Conservation (phyloP, 768 basidiomycete genomes). For the Boletus reticuloceps region DNA sequence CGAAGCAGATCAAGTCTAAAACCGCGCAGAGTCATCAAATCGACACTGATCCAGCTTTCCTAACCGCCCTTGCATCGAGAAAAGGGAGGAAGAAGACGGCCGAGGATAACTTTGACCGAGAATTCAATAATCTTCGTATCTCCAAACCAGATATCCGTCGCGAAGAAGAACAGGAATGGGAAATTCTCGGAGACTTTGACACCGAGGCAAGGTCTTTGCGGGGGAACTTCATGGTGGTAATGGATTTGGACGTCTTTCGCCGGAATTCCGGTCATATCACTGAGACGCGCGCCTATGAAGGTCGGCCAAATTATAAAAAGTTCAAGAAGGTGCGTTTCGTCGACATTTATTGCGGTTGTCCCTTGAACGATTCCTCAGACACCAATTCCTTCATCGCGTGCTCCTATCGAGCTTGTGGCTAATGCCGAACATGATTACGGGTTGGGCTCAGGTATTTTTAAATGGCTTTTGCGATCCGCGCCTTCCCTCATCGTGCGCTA, state of each 20-base stretch:
- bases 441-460: constrained; percentile 45
- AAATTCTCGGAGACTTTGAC: constrained; percentile 61
- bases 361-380: constrained; percentile 23
- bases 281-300: constrained; percentile 40
- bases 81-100: constrained; percentile 61
- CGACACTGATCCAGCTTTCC: constrained; percentile 66
- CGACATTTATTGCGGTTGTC: constrained; percentile 5
- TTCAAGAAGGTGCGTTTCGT: constrained; percentile 60
- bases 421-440: constrained; percentile 54
- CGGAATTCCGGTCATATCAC: constrained; percentile 26
- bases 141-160: constrained; percentile 55
- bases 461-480: not conserved
- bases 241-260: constrained; percentile 57
- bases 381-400: constrained; percentile 20
- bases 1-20: constrained; percentile 11
- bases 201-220: constrained; percentile 52
- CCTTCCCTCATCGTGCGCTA: constrained; percentile 21
- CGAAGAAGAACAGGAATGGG: constrained; percentile 55
- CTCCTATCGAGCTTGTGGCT: constrained; percentile 50
- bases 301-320: constrained; percentile 70
- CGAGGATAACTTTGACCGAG: constrained; percentile 72
- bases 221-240: constrained; percentile 80
- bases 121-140: constrained; percentile 76
- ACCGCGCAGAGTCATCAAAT: constrained; percentile 4
- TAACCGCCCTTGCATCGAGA: constrained; percentile 71